Percentiles rank a stretch among this genome's conserved stretches.
Conservation (phyloP, 306 rosid species). For the Ormosia semicastrata region DNA sequence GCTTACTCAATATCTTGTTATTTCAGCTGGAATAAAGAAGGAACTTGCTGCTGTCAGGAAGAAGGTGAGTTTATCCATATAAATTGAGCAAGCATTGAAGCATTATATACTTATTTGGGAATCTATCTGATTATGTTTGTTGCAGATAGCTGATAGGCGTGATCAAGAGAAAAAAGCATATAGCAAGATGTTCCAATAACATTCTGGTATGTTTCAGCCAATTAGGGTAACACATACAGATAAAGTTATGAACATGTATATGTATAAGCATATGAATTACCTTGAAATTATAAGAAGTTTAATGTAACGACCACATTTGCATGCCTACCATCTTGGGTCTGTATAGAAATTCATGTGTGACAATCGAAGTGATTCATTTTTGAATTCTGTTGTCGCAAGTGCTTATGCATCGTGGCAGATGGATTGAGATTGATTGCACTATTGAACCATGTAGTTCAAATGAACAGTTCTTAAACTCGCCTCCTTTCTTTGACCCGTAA, state of each 20-base stretch:
- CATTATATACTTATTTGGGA: not conserved
- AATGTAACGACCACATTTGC: not conserved
- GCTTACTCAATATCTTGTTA: slow-evolving; percentile 16
- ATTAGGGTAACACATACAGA: not conserved
- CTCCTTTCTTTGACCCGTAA: not conserved
- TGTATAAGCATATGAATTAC: not conserved
- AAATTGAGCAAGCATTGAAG: not conserved
- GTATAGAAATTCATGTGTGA: slow-evolving; percentile 1
- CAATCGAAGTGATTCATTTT: not conserved
- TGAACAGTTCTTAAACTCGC: not conserved
- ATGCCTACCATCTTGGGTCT: not conserved
- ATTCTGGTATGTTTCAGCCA: slow-evolving; percentile 37
- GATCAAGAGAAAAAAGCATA: slow-evolving; percentile 75
- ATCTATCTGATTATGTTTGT: not conserved
- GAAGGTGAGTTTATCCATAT: slow-evolving; percentile 48
- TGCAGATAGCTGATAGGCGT: slow-evolving; percentile 73
- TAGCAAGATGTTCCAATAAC: slow-evolving; percentile 79
- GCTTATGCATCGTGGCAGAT: not conserved
- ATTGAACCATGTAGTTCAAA: not conserved
- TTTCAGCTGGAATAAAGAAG: slow-evolving; percentile 83
- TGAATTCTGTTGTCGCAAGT: not conserved
- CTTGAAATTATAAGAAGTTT: not conserved
- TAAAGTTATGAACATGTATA: not conserved
- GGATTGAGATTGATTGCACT: not conserved
- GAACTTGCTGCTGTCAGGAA: slow-evolving; percentile 75